phyloP scores from a whole-genome alignment of 495 filamentous ascomycete genomes.

The Corynascus novoguineensis region DNA sequence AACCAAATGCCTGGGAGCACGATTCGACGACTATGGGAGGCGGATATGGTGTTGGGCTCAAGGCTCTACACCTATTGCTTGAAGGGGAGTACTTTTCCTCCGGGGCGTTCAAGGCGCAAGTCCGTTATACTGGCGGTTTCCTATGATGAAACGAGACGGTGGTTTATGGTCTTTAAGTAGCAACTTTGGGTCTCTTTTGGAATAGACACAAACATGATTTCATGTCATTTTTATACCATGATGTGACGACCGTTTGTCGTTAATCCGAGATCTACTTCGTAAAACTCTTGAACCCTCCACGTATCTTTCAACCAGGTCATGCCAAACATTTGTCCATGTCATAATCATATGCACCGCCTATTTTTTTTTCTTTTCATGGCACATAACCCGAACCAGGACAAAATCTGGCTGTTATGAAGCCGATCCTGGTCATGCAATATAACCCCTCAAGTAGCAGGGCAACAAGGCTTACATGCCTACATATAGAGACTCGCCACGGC shows the following conservation, averaged over 20 bases:
- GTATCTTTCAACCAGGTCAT: background rate
- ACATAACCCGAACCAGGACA: background rate
- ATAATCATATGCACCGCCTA: constrained; percentile 3
- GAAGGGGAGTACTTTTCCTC: background rate
- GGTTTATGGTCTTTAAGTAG: background rate
- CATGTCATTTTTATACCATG: too few relatives aligned
- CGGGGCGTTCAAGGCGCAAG: constrained; percentile 6
- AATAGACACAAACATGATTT: background rate
- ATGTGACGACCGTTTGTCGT: background rate
- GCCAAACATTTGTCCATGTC: background rate
- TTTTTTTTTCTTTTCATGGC: background rate
- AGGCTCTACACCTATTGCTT: background rate
- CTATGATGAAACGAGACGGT: background rate
- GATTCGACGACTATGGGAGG: background rate
- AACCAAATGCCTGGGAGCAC: background rate
- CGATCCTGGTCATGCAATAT: background rate
- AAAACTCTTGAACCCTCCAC: background rate
- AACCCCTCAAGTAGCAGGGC: background rate
- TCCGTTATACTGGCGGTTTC: background rate
- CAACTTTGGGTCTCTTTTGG: background rate
- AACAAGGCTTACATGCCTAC: constrained; percentile 28
- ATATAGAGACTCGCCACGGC: constrained; percentile 85
- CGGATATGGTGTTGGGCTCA: background rate
- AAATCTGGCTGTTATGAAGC: background rate
- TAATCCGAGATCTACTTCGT: background rate